These are phyloP conservation scores for Ceratocystis colombiana DNA, from an alignment of 2,329 filamentous ascomycete genomes.

Conservation along the genomic window DNA sequence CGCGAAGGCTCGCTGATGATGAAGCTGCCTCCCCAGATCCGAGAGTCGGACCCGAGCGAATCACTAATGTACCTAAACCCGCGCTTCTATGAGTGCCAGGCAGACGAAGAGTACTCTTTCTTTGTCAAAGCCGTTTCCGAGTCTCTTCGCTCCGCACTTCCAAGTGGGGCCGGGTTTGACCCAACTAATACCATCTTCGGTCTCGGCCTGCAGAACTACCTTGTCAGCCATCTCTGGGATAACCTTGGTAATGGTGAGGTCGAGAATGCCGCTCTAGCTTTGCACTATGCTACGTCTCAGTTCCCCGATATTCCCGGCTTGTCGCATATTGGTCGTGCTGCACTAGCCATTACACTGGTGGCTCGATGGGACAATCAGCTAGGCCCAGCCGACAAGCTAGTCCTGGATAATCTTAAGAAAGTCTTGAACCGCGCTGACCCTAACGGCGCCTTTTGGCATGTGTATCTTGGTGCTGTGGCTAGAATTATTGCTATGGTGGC, in stretches of 20 bases:
- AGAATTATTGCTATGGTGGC: conserved; percentile 36
- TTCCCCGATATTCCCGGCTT: conserved; percentile 61
- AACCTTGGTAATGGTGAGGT: conserved; percentile 41
- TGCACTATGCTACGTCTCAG: conserved; percentile 63
- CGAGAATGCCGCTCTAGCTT: conserved; percentile 53
- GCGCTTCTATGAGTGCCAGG: conserved; percentile 4
- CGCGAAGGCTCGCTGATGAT: conserved; percentile 73
- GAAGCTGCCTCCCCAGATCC: conserved; percentile 48
- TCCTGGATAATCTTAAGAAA: conserved; percentile 37
- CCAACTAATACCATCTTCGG: conserved; percentile 36
- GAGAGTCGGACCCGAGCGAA: conserved; percentile 55
- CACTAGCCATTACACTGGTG: conserved; percentile 61
- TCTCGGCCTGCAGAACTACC: conserved; percentile 37
- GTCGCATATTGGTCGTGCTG: conserved; percentile 59
- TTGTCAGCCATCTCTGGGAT: conserved; percentile 44
- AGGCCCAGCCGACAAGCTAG: conserved; percentile 39
- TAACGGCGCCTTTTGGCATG: conserved; percentile 43
- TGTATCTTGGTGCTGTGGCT: conserved; percentile 43
- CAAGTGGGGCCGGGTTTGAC: conserved; percentile 31
- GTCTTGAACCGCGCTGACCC: conserved; percentile 35
- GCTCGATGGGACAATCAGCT: conserved; percentile 62
- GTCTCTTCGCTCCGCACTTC: conserved; percentile 37
- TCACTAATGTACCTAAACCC: conserved; percentile 30
- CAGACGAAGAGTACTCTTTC: conserved; percentile 28
- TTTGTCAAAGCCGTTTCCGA: conserved; percentile 34